phyloP scores from a whole-genome alignment of 176 grass and related monocot species.

The Lolium multiflorum region DNA sequence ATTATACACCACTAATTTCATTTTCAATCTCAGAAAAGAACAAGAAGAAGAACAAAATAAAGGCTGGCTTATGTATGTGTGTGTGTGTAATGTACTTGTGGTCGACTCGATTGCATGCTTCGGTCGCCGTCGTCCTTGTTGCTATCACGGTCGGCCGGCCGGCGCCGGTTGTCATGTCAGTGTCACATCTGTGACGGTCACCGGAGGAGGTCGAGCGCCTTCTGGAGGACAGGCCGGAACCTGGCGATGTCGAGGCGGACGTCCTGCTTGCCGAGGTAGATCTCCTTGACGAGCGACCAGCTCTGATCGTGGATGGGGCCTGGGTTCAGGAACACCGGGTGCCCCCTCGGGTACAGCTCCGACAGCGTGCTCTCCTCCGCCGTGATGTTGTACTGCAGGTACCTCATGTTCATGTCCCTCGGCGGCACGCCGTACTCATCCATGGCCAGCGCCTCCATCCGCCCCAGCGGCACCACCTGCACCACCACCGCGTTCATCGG shows the following conservation, averaged over 20 bases:
- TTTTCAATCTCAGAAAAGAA: not conserved
- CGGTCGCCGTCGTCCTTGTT: not conserved
- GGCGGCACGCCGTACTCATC: conserved; percentile 79
- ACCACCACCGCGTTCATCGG: conserved; percentile 78
- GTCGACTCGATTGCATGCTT: not conserved
- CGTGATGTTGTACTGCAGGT: conserved; percentile 86
- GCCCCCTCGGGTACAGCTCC: conserved; percentile 61
- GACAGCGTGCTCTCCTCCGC: conserved; percentile 76
- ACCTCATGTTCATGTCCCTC: conserved; percentile 75
- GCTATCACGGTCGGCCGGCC: not conserved
- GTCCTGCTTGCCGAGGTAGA: conserved; percentile 77
- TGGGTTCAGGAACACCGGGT: conserved; percentile 70
- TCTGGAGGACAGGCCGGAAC: conserved; percentile 60
- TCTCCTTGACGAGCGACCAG: conserved; percentile 63
- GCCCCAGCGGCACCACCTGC: conserved; percentile 82
- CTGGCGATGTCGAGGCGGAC: conserved; percentile 59
- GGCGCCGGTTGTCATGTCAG: conserved; percentile 12
- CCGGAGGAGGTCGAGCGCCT: conserved; percentile 65
- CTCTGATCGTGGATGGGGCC: conserved; percentile 66
- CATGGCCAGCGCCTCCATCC: conserved; percentile 65
- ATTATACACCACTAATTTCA: not conserved
- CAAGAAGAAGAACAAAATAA: not conserved
- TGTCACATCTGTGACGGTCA: conserved; percentile 23
- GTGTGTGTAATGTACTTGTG: not conserved
- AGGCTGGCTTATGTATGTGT: not conserved